Evolutionary conservation across 1,139 yeast genomes (phyloP).

Genomic region (Yamadazyma taylorii): DNA sequence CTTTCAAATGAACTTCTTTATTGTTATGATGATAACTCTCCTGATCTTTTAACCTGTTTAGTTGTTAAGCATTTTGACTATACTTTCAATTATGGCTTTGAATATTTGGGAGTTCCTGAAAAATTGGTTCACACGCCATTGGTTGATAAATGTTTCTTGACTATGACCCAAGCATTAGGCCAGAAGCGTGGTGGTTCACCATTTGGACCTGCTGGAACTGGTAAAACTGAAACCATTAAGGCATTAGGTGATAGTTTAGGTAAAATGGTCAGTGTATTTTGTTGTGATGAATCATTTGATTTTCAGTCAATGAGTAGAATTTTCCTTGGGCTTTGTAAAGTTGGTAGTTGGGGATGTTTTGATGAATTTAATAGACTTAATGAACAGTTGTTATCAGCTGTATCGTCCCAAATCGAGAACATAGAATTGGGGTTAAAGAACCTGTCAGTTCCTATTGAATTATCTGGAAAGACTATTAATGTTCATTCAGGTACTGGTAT

Average conservation of each 20-base stretch:
- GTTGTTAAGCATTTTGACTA: slow-evolving; percentile 55
- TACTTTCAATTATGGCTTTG: slow-evolving; percentile 67
- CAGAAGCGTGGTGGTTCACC: slow-evolving; percentile 88
- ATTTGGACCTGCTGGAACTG: slow-evolving; percentile 97
- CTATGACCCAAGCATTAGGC: slow-evolving; percentile 74
- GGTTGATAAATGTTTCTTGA: slow-evolving; percentile 59
- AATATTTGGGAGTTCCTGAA: slow-evolving; percentile 77
- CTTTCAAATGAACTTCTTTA: slow-evolving; percentile 49
- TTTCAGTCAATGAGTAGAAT: slow-evolving; percentile 78
- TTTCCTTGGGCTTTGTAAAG: slow-evolving; percentile 75
- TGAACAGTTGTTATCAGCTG: slow-evolving; percentile 73
- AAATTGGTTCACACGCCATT: slow-evolving; percentile 78
- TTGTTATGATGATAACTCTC: slow-evolving; percentile 27
- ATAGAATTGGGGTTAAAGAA: slow-evolving; percentile 57
- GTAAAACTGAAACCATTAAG: slow-evolving; percentile 90
- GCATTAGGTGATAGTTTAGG: slow-evolving; percentile 83
- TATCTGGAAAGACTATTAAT: slow-evolving; percentile 46
- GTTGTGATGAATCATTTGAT: slow-evolving; percentile 90
- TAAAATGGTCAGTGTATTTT: slow-evolving; percentile 77
- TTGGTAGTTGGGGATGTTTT: slow-evolving; percentile 96
- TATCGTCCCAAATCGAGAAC: slow-evolving; percentile 76
- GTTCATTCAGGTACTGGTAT: slow-evolving; percentile 64
- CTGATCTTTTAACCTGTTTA: slow-evolving; percentile 36
- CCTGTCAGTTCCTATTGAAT: slow-evolving; percentile 30
- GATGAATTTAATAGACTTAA: slow-evolving; percentile 91